phyloP scores from a whole-genome alignment of 345 rosid species.

The Boechera divaricarpa region DNA sequence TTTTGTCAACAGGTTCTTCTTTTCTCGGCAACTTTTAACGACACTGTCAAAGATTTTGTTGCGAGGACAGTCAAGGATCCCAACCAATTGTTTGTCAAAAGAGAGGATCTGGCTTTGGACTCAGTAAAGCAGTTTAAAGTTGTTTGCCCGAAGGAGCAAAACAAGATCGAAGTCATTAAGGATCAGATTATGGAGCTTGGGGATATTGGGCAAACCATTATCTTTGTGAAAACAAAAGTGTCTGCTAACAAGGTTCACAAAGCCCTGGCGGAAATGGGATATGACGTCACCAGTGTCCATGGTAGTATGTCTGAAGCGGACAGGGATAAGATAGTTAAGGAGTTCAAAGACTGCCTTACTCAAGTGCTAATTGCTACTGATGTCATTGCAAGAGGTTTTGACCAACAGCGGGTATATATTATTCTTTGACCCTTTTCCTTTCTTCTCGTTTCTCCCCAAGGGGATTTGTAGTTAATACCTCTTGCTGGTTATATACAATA shows the following conservation, averaged over 20 bases:
- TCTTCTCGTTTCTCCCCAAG: background rate
- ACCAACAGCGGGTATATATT: slow-evolving; percentile 79
- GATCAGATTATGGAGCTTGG: slow-evolving; percentile 88
- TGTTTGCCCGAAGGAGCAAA: slow-evolving; percentile 70
- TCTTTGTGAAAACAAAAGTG: slow-evolving; percentile 69
- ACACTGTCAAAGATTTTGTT: slow-evolving; percentile 81
- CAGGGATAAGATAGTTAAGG: slow-evolving; percentile 83
- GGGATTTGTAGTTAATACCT: background rate
- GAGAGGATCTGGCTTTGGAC: slow-evolving; percentile 85
- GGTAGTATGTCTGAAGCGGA: slow-evolving; percentile 68
- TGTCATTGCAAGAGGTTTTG: slow-evolving; percentile 91
- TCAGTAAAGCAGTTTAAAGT: slow-evolving; percentile 95
- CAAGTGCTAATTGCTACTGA: slow-evolving; percentile 92
- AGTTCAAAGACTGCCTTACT: slow-evolving; percentile 86
- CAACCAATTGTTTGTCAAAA: slow-evolving; percentile 90
- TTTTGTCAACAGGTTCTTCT: slow-evolving; percentile 67
- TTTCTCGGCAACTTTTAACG: slow-evolving; percentile 93
- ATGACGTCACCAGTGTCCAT: slow-evolving; percentile 82
- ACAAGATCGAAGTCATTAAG: slow-evolving; percentile 74
- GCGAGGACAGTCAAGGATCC: slow-evolving; percentile 60
- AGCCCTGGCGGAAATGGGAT: slow-evolving; percentile 72
- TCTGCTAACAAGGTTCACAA: slow-evolving; percentile 69
- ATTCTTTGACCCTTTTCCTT: slow-evolving; percentile 13
- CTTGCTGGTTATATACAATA: slow-evolving; percentile 27
- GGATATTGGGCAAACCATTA: slow-evolving; percentile 83